Evolutionary conservation across 345 rosid species (phyloP).

Genomic region (Capsella bursapastoris): DNA sequence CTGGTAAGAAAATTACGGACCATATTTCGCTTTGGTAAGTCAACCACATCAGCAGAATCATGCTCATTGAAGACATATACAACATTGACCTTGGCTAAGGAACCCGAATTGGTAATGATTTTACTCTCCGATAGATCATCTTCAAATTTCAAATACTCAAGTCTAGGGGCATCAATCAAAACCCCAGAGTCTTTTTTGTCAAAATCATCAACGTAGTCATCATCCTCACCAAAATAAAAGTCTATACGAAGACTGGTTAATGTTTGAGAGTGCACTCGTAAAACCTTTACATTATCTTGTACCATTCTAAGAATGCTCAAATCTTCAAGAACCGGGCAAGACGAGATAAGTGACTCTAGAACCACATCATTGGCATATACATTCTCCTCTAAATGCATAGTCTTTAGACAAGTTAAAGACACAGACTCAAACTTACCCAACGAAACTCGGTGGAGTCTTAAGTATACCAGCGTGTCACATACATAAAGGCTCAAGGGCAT

Average conservation of each 20-base stretch:
- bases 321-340: conserved; percentile 24
- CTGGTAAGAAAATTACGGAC: conserved; percentile 24
- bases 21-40: conserved; percentile 30
- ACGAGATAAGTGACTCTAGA: conserved; percentile 30
- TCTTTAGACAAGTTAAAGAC: conserved; percentile 24
- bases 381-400: conserved; percentile 32
- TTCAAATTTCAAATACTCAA: conserved; percentile 17
- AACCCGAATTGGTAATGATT: conserved; percentile 17
- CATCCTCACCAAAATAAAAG: conserved; percentile 2
- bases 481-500: conserved; percentile 11
- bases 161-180: conserved; percentile 29
- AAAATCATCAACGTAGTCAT: background rate
- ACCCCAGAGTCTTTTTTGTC: background rate
- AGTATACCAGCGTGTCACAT: conserved; percentile 5
- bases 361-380: background rate
- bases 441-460: conserved; percentile 18
- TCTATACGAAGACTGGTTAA: conserved; percentile 10
- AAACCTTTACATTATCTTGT: conserved; percentile 11
- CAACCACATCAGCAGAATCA: conserved; percentile 3
- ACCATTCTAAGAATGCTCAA: conserved; percentile 31
- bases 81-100: conserved; percentile 25
- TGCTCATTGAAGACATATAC: conserved; percentile 8
- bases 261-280: conserved; percentile 28
- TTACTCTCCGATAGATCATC: conserved; percentile 22
- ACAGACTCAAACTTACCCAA: conserved; percentile 17